Conservation (phyloP, 2,329 filamentous ascomycete species). For the Aspergillus neotritici region DNA sequence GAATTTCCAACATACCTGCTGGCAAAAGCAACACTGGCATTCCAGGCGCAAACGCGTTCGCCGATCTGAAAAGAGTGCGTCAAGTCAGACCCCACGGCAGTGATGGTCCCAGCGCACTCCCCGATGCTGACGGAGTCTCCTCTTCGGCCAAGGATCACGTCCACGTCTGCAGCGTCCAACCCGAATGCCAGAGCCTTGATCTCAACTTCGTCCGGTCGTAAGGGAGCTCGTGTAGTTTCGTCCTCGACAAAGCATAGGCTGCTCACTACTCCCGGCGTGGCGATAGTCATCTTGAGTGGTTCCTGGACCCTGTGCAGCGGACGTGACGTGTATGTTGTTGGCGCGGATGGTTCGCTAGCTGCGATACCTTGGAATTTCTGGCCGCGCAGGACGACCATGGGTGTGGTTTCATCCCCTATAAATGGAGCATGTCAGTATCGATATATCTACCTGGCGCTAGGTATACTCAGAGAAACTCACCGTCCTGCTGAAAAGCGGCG, state of each 20-base stretch:
- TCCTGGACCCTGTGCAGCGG: neutral
- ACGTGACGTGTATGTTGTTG: neutral
- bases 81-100: neutral
- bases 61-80: neutral
- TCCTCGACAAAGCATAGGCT: too few relatives aligned
- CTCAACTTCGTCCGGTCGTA: neutral
- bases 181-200: constrained; percentile 1
- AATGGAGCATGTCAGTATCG: neutral
- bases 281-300: too few relatives aligned
- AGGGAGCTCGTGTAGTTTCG: neutral
- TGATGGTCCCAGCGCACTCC: constrained; percentile 1
- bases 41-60: constrained; percentile 1
- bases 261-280: too few relatives aligned
- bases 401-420: neutral
- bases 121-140: neutral
- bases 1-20: neutral
- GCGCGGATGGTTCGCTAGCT: neutral
- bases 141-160: neutral
- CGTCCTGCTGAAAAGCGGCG: neutral
- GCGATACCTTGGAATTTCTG: constrained; percentile 1
- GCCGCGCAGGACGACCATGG: neutral
- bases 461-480: neutral
- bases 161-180: neutral
- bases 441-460: neutral
- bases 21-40: neutral